Base-by-base conservation (phyloP, 2,329 filamentous ascomycete genomes). In the Tolypocladium tundrense region DNA sequence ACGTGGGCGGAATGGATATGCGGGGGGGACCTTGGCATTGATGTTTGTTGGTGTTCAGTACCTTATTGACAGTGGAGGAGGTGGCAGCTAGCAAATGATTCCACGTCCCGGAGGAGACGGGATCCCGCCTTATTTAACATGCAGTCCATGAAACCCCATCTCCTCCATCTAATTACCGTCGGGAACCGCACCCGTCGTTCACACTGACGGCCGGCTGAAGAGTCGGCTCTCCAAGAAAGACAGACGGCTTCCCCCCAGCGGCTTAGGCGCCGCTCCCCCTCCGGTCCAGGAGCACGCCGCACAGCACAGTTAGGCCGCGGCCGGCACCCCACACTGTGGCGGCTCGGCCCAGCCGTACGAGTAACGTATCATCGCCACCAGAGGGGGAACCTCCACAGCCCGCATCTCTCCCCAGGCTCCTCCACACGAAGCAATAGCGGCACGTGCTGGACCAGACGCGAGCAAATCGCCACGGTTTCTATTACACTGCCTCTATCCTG, bases 351-450 rank as follows among this genome's bases (percentile, higher is more conserved):
- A 45, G 51, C 57, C 24, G 24, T 27, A 27, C 24, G 24, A 27
- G 59, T 60, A 60, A 60, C 59, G 57, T 59, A 58, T 55, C 59
- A 60, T 60, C 24, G 48, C 48, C 19, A 21, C 48, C 27, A 50
- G 14, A 33, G 14, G 27, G 24, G 14, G 5, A 19, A 19, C 11
- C 45, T 50, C 27, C 31, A 48, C 43, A 48, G 27, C 11, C 27
- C 24, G 2, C 2, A 33, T 19, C 24, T 11, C 21, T 16, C 9
- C 48, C 27, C 16, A 16, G 31, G 9, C n/a, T 51, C 48, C 31
- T 51, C 31, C 19, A 27, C 48, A 51, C 16, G n/a, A n/a, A n/a
- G 14, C 27, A 33, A 19, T 13, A 8, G 24, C 27, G 27, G 27
- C 6, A 31, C 27, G 27, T 7, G 14, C 14, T 31, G 11, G 2